Conservation (phyloP, 495 filamentous ascomycete species). For the Neurospora intermedia region DNA sequence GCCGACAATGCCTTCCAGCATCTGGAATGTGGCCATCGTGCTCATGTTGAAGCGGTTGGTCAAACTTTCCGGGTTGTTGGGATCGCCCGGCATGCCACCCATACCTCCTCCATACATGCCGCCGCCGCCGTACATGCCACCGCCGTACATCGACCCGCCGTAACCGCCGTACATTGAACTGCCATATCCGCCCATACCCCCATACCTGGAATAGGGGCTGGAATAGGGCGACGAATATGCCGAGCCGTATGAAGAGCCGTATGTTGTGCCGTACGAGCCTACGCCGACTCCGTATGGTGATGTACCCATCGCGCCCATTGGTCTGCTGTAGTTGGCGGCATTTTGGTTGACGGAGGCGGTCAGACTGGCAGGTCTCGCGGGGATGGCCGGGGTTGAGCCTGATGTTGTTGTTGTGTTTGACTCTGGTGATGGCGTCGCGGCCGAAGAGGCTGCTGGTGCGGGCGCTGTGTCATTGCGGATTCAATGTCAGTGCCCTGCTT, state of each 20-base stretch:
- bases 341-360: slow-evolving; percentile 72
- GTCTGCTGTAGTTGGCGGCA: slow-evolving; percentile 63
- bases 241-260: slow-evolving; percentile 25
- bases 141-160: slow-evolving; percentile 47
- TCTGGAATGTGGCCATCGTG: slow-evolving; percentile 96
- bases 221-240: slow-evolving; percentile 35
- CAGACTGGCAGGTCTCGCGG: slow-evolving; percentile 65
- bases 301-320: slow-evolving; percentile 14
- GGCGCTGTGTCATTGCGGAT: background rate
- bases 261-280: slow-evolving; percentile 23
- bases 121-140: slow-evolving; percentile 48
- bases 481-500: background rate
- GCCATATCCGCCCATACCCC: slow-evolving; percentile 34
- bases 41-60: slow-evolving; percentile 82
- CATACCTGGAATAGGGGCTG: slow-evolving; percentile 36
- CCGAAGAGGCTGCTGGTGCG: background rate
- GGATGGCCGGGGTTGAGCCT: slow-evolving; percentile 58
- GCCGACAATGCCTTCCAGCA: slow-evolving; percentile 97
- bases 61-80: slow-evolving; percentile 86
- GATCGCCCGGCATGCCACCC: slow-evolving; percentile 48
- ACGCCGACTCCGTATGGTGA: slow-evolving; percentile 48
- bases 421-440: slow-evolving; percentile 1
- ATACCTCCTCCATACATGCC: slow-evolving; percentile 50
- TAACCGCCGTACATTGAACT: slow-evolving; percentile 14
- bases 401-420: slow-evolving; percentile 24